Evolutionary conservation across 2,329 filamentous ascomycete genomes (phyloP), one percentile per base, ranked within the genome.

Genomic region (Paecilomyces formosus): DNA sequence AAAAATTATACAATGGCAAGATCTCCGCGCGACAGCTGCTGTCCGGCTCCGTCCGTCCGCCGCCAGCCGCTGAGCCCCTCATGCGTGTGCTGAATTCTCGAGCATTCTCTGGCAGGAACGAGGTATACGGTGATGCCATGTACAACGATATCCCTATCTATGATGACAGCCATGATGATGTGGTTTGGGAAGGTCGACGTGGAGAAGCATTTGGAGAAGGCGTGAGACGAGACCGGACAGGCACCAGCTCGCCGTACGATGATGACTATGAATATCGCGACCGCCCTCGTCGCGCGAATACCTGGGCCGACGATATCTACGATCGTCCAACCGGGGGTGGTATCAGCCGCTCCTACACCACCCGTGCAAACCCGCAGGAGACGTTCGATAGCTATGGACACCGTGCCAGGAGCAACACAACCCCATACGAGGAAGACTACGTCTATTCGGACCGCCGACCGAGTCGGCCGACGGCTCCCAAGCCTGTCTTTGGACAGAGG

Each of bases 71-170:
- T 2, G 89, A 89, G 52, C 89, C 93, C 12, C 83, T 99, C 55
- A 88, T 96, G 83, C 83, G 82, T 63, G 84, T 97, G 5, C 82
- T 97, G 63, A 94, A 92, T 75, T 92, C 91, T 28, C 84, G 92
- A 59, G 82, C 88, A 55, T 99, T 99, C 74, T 86, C 85, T 50
- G 90, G 92, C 53, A 80, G 84, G 59, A 76, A 81, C 60, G 70
- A 68, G 28, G 74, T 73, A 13, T 66, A 69, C 5, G 68, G 72
- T 60, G 87, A 90, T 66, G 70, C 78, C 53, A 92, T 94, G 86
- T 97, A 97, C 81, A 97, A 97, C 75, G 92, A 97, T 68, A 84
- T 88, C 21, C 93, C 94, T 12, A 84, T 95, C 24, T 97, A 97
- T 74, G 91, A 93, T 67, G 86, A 93, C 61, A 78, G 81, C 45